A percentile compares a stretch with the other conserved stretches of the same genome.
phyloP scores from a whole-genome alignment of 495 filamentous ascomycete species.

The Trichoderma erinaceum region DNA sequence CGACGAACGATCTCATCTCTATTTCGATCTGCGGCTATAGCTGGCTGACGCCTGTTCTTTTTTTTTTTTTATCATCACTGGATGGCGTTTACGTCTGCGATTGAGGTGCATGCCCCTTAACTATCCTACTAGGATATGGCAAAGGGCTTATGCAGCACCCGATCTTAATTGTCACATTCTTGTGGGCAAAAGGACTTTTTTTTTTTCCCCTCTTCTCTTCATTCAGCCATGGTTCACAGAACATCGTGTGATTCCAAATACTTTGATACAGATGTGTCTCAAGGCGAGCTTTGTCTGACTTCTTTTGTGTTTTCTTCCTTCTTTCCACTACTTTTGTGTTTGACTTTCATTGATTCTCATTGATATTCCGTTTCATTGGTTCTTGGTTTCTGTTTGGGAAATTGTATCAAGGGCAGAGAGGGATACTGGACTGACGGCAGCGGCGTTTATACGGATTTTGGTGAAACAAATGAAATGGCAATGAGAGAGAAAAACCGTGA shows the following conservation, averaged over 20 bases:
- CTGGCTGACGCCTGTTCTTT: not conserved
- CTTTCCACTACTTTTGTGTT: not conserved
- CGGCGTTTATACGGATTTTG: conserved; percentile 8
- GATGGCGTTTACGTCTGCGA: not conserved
- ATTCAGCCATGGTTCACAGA: not conserved
- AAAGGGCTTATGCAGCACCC: not conserved
- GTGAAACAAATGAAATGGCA: not conserved
- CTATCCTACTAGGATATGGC: not conserved
- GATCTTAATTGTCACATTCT: not conserved
- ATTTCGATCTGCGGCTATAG: not conserved
- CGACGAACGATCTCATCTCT: not conserved
- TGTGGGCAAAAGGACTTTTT: not conserved
- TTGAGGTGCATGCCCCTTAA: not conserved
- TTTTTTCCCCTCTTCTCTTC: not conserved
- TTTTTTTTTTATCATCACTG: not conserved
- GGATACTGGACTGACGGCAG: not conserved
- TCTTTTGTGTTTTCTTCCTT: not conserved
- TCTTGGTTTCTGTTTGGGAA: not conserved
- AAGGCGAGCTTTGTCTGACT: not conserved
- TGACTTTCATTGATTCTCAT: not conserved
- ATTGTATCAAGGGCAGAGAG: conserved; percentile 6
- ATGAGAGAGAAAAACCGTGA: not conserved
- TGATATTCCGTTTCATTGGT: not conserved
- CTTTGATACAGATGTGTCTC: not conserved
- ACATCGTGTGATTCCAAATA: not conserved